A percentile compares a stretch with the other conserved stretches of the same genome.
Conservation (phyloP, 1,139 yeast species). For the Maudiozyma humilis region DNA sequence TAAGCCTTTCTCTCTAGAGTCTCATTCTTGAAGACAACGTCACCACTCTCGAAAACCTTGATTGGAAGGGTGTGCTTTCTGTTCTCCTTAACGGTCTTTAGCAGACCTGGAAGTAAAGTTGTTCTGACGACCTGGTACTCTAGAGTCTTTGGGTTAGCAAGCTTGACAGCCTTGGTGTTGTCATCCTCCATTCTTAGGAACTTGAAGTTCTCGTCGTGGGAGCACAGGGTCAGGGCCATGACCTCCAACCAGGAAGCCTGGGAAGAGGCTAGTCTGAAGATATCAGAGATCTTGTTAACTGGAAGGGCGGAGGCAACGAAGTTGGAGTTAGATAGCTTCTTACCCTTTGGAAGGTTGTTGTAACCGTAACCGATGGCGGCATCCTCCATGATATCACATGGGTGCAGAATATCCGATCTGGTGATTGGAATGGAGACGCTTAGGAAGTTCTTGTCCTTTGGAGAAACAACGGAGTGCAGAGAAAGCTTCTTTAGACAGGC, state of each 20-base stretch:
- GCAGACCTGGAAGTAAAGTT: conserved; percentile 83
- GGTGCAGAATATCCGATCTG: conserved; percentile 91
- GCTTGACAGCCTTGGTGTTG: conserved; percentile 67
- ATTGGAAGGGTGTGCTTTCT: conserved; percentile 93
- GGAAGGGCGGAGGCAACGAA: conserved; percentile 80
- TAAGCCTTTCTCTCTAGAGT: conserved; percentile 78
- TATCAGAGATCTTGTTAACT: conserved; percentile 83
- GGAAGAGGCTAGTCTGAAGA: conserved; percentile 81
- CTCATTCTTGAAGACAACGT: conserved; percentile 79
- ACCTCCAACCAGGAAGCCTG: conserved; percentile 96
- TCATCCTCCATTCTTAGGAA: conserved; percentile 73
- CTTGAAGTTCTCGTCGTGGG: conserved; percentile 93
- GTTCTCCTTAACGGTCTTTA: conserved; percentile 92
- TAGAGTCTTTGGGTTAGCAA: conserved; percentile 91
- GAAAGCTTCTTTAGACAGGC: conserved; percentile 74
- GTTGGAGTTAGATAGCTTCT: conserved; percentile 70
- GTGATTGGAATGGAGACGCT: conserved; percentile 83
- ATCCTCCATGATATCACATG: conserved; percentile 98
- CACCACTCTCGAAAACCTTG: conserved; percentile 91
- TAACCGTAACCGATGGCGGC: conserved; percentile 96
- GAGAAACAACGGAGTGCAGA: conserved; percentile 51
- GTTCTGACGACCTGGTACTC: conserved; percentile 98
- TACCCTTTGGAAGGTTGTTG: conserved; percentile 75
- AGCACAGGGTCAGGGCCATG: conserved; percentile 87
- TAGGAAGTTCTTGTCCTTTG: conserved; percentile 42